Base-by-base conservation (phyloP, 306 rosid species). In the Purshia tridentata region DNA sequence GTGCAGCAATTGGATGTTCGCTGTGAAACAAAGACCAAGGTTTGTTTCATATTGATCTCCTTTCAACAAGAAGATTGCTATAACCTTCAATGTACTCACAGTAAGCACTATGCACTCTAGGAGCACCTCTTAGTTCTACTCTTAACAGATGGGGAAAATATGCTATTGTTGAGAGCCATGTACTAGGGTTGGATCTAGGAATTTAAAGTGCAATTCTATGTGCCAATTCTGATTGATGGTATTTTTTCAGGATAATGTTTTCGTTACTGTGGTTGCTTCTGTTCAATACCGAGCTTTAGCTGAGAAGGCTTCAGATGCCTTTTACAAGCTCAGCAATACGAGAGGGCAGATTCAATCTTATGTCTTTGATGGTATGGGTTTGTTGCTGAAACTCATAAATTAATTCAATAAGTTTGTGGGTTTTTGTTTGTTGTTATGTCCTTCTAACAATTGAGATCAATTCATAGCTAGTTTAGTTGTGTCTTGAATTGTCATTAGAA, bases 1-100 rank as follows among this genome's bases (percentile, higher is more conserved):
- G 71, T 85, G n/a, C 87, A 85, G 85, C 89, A 85, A 74, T 80
- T 85, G 77, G 89, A 85, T 56, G 89, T 85, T 60, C 89, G 85
- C 10, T 85, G 89, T 67, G 89, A 85, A 73, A 85, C 89, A 18
- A 85, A 85, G 77, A 85, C 87, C 3, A 85, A 85, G 89, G 87
- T 85, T 57, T 42, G 77, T 82, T 50, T 46, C 10, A 20, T 57
- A 41, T 73, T 20, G 15, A 42, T 49, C 52, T 53, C 54, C 29
- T 40, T n/a, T 16, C 4, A 29, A 39, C 9, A 20, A 2, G 16
- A 48, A 10, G 15, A 65, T 29, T 22, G 18, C 9, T 45, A 20
- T 20, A 9, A 57, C 75, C 65, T 55, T 56, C 11, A 15, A 23
- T 15, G 47, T 23, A 22, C 11, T 8, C 55, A 44, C 22, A 15